A percentile compares a stretch with the other conserved stretches of the same genome.
These are phyloP conservation scores for Russula foetens DNA, from an alignment of 768 basidiomycete species.

Conservation along the genomic window DNA sequence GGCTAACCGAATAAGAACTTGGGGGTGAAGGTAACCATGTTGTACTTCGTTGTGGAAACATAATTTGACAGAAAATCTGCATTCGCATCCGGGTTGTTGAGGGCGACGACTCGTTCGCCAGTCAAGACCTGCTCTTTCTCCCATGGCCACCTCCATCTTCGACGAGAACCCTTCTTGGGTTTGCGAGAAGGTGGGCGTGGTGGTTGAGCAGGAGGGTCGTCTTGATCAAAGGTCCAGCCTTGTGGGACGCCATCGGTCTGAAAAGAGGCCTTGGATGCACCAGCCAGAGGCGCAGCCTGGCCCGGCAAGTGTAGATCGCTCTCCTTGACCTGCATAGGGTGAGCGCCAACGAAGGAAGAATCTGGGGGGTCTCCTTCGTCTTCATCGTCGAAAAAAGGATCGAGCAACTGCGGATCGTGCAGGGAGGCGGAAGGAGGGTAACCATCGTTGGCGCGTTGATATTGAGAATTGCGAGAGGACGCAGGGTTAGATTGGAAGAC, in stretches of 20 bases:
- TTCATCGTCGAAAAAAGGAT: constrained; percentile 88
- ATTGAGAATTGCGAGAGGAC: constrained; percentile 32
- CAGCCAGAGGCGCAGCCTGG: constrained; percentile 54
- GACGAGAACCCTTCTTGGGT: constrained; percentile 20
- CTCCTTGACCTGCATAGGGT: constrained; percentile 37
- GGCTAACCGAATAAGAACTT: constrained; percentile 84
- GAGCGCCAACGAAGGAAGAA: constrained; percentile 52
- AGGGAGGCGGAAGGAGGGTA: constrained; percentile 50
- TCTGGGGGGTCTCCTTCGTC: constrained; percentile 59
- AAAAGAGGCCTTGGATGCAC: constrained; percentile 40
- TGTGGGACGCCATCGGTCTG: constrained; percentile 43
- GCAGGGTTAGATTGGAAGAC: constrained; percentile 69
- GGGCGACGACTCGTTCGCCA: constrained; percentile 72
- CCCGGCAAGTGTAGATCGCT: constrained; percentile 49
- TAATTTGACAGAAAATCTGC: constrained; percentile 69
- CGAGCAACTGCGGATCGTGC: constrained; percentile 42
- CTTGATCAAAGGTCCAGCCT: constrained; percentile 71
- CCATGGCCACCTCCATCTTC: constrained; percentile 83
- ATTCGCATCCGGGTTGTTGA: constrained; percentile 69
- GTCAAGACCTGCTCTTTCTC: constrained; percentile 51
- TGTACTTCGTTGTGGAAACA: constrained; percentile 95
- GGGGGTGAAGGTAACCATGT: constrained; percentile 74
- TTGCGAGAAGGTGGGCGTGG: neutral
- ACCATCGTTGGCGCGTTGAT: constrained; percentile 44
- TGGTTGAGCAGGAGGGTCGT: constrained; percentile 30